Base-by-base conservation (phyloP, 495 filamentous ascomycete genomes). In the Aspergillus sclerotiicarbonarius region DNA sequence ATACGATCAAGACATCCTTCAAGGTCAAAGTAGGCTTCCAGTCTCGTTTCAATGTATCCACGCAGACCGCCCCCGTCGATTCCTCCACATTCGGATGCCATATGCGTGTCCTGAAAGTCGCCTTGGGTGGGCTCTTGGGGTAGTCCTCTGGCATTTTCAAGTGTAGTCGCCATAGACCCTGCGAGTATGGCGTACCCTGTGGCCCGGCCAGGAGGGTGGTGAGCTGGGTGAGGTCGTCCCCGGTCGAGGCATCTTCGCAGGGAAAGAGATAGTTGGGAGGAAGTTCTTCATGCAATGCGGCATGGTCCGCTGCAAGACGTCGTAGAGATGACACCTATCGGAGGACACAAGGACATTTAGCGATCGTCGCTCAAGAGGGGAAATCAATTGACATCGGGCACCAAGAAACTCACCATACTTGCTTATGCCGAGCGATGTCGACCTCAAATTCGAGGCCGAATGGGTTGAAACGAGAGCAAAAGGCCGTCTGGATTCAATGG, bases 31-130 rank as follows among this genome's bases (percentile, higher is more conserved):
- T 81, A 8, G 77, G 67, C 37, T 82, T 74, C 87, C 87, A 90
- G 65, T 88, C 87, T 21, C 84, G 73, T 68, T 90, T 90, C 16
- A 90, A 66, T 6, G 87, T 90, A 67, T 89, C 87, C 33, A 90
- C 85, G 57, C 87, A 90, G 8, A 90, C 83, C 16, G 80, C 81
- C 0, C 87, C 87, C 3, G 81, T 82, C 21, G 71, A 72, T 60
- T 86, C 84, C 58, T 90, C 87, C 53, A 90, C 82, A 61, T 90
- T 90, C 0, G 87, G 87, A 59, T 90, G 87, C 80, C 85, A 90
- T 25, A 90, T 87, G 32, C 80, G 78, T 8, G 87, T 90, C 49
- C 77, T 79, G 63, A 90, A 90, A 18, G 75, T 76, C 6, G 87
- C 87, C 54, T 84, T 89, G 7, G 87, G 87, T 31, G 87, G 86